phyloP scores from a whole-genome alignment of 1,284 basidiomycete species.

The Irpex sp. region DNA sequence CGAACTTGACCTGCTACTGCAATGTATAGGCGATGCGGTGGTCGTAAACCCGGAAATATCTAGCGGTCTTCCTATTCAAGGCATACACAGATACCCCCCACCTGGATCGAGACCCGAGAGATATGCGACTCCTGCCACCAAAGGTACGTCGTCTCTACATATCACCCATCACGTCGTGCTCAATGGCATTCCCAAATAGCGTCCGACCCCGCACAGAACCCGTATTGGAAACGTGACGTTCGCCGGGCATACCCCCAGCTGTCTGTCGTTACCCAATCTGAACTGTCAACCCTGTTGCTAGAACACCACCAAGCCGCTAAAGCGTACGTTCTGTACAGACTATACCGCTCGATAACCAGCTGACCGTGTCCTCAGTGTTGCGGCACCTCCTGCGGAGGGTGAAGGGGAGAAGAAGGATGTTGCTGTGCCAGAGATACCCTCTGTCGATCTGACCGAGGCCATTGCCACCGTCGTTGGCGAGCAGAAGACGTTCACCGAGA shows the following conservation, averaged over 20 bases:
- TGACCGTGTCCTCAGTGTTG: slow-evolving; percentile 38
- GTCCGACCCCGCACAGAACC: slow-evolving; percentile 79
- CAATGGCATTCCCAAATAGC: slow-evolving; percentile 38
- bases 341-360: slow-evolving; percentile 9
- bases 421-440: slow-evolving; percentile 40
- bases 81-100: slow-evolving; percentile 76
- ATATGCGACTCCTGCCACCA: slow-evolving; percentile 84
- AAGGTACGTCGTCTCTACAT: slow-evolving; percentile 47
- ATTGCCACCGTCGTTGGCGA: slow-evolving; percentile 61
- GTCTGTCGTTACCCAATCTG: slow-evolving; percentile 77
- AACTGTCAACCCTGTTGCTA: slow-evolving; percentile 79
- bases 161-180: slow-evolving; percentile 3
- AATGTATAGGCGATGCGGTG: slow-evolving; percentile 59
- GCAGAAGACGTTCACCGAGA: slow-evolving; percentile 59
- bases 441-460: slow-evolving; percentile 64
- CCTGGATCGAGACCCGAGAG: slow-evolving; percentile 85
- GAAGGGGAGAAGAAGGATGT: slow-evolving; percentile 38
- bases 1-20: slow-evolving; percentile 7
- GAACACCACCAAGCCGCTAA: slow-evolving; percentile 63
- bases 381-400: slow-evolving; percentile 42
- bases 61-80: slow-evolving; percentile 80
- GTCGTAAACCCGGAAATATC: slow-evolving; percentile 90
- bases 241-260: slow-evolving; percentile 88
- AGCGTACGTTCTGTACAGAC: slow-evolving; percentile 46
- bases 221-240: slow-evolving; percentile 94